Conservation (phyloP, 1,284 basidiomycete genomes). For the Sanghuangporus weigelae region DNA sequence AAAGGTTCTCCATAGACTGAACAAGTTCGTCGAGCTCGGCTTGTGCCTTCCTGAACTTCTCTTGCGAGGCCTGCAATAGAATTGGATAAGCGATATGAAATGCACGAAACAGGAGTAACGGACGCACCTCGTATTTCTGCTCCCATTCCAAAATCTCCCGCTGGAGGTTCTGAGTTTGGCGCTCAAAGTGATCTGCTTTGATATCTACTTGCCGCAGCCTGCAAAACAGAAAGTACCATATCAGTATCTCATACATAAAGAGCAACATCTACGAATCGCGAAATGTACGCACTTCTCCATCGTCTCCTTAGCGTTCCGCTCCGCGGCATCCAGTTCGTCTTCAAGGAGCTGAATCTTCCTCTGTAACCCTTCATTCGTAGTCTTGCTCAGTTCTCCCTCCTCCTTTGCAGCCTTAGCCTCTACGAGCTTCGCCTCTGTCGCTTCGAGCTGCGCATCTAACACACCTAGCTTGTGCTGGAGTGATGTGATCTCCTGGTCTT, state of each 20-base stretch:
- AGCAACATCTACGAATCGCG: neutral
- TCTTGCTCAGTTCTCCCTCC: conserved; percentile 73
- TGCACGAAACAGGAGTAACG: neutral
- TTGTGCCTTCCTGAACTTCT: conserved; percentile 76
- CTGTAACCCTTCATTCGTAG: conserved; percentile 69
- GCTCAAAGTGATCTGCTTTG: conserved; percentile 98
- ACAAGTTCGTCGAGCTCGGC: conserved; percentile 87
- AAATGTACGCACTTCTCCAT: conserved; percentile 81
- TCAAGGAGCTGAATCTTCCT: conserved; percentile 93
- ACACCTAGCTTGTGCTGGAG: conserved; percentile 73
- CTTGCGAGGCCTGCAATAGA: conserved; percentile 59
- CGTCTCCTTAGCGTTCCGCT: conserved; percentile 96
- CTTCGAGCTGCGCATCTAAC: conserved; percentile 73
- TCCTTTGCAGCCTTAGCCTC: conserved; percentile 67
- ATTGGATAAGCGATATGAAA: conserved; percentile 14
- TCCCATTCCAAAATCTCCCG: conserved; percentile 94
- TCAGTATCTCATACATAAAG: neutral
- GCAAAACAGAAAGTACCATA: conserved; percentile 7
- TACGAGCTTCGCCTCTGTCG: conserved; percentile 67
- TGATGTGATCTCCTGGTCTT: conserved; percentile 88
- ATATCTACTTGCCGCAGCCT: conserved; percentile 97
- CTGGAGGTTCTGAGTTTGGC: conserved; percentile 83
- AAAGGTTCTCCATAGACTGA: conserved; percentile 77
- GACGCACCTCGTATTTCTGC: conserved; percentile 85
- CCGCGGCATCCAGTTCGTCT: conserved; percentile 91